These are phyloP conservation scores for Solanum stenotomum DNA, from an alignment of 257 asterid species.

Conservation along the genomic window DNA sequence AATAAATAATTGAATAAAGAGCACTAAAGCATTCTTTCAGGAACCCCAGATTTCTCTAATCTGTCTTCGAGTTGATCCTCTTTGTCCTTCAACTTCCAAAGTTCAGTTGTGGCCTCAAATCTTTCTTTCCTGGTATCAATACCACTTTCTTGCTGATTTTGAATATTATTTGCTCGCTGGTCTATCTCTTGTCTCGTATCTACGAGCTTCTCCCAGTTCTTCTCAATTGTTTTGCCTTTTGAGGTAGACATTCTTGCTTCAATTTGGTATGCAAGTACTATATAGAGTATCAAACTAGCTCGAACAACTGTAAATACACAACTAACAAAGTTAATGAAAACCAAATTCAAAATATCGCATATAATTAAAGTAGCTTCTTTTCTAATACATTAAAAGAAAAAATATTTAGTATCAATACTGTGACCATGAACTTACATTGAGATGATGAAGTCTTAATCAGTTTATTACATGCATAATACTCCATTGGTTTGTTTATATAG, in stretches of 20 bases:
- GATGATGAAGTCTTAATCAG: neutral
- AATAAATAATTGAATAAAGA: neutral
- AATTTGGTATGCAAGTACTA: neutral
- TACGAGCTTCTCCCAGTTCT: neutral
- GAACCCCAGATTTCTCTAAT: neutral
- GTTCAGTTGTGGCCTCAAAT: neutral
- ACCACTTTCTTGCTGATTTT: neutral
- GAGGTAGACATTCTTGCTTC: neutral
- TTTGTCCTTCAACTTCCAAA: neutral
- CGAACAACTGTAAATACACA: neutral
- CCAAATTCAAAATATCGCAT: neutral
- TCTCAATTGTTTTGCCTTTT: neutral
- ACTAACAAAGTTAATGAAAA: neutral
- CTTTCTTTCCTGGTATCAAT: neutral
- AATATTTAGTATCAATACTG: too few relatives aligned
- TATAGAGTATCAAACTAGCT: neutral
- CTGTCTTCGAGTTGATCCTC: neutral
- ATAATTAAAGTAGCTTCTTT: neutral
- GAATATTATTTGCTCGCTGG: neutral
- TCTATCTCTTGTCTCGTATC: neutral
- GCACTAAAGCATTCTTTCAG: neutral
- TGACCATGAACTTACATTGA: neutral
- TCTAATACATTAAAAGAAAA: neutral
- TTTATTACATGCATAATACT: neutral
- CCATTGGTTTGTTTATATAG: neutral